Conservation (phyloP, 2,329 filamentous ascomycete genomes). For the Phyllosticta paracitricarpa region DNA sequence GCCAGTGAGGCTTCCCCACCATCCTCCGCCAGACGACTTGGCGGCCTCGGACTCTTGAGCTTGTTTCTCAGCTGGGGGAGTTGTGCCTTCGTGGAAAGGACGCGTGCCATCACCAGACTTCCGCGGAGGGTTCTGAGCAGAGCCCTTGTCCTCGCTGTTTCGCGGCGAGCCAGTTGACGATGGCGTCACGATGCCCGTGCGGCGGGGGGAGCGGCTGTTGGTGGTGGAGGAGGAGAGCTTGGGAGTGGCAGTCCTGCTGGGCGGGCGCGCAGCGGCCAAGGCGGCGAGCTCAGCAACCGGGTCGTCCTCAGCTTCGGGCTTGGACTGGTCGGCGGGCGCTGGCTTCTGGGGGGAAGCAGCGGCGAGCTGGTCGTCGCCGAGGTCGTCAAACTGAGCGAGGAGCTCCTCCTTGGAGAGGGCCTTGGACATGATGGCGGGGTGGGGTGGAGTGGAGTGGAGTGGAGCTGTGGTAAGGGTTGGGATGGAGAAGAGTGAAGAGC, state of each 20-base stretch:
- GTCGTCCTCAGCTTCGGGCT: constrained; percentile 47
- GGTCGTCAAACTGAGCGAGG: constrained; percentile 36
- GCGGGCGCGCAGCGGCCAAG: constrained; percentile 55
- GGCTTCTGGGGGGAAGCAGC: constrained; percentile 23
- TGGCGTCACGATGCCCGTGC: constrained; percentile 25
- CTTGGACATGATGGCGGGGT: constrained; percentile 23
- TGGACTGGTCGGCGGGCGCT: constrained; percentile 31
- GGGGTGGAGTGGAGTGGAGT: neutral
- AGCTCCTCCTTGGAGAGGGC: constrained; percentile 35
- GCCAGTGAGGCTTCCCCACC: constrained; percentile 72
- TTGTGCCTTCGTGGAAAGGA: constrained; percentile 62
- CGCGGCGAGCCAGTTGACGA: constrained; percentile 30
- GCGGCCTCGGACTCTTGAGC: constrained; percentile 42
- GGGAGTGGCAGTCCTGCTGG: constrained; percentile 67
- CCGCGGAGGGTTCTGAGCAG: constrained; percentile 35
- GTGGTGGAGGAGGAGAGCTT: constrained; percentile 45
- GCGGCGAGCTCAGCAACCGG: constrained; percentile 81
- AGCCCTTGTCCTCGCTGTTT: constrained; percentile 50
- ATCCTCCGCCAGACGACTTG: constrained; percentile 27
- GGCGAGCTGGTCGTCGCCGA: constrained; percentile 24
- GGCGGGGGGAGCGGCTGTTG: constrained; percentile 23
- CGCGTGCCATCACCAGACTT: constrained; percentile 71
- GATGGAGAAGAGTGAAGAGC: neutral
- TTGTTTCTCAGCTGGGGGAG: constrained; percentile 48
- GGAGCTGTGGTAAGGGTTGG: neutral